Base-by-base conservation (phyloP, 1,139 yeast genomes). In the Arxiozyma heterogenica region DNA sequence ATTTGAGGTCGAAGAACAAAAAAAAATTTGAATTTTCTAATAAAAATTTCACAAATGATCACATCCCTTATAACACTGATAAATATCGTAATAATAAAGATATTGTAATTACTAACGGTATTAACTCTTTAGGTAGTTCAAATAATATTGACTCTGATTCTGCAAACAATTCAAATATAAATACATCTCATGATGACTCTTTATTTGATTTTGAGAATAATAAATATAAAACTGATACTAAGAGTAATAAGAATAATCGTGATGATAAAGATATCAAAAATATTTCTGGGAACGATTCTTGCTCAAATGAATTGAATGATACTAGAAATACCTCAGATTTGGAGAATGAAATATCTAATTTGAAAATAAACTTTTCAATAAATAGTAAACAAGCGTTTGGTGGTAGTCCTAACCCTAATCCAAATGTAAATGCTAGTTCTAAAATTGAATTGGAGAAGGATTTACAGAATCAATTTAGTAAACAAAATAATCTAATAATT, bases 1-100 rank as follows among this genome's bases (percentile, higher is more conserved):
- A 34, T 69, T 57, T 63, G 46, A 45, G 20, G 9, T 27, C 4
- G 11, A 25, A 17, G 23, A 7, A 25, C 3, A 17, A 17, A 43
- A 22, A 43, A n/a, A 43, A 25, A 8, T 25, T n/a, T n/a, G 12
- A 44, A 4, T n/a, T 25, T 44, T 4, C 41, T 23, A 45, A 45
- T 12, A 34, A 34, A 34, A 34, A 34, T 12, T 34, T 34, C n/a
- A 34, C 39, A 34, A 34, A 34, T 12, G 39, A 34, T 27, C 8
- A 27, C 8, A 27, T 27, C 11, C 2, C 8, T 27, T 4, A 27
- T 27, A 27, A 27, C 8, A 27, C 30, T 27, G 2, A 7, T 27
- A 5, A 27, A 27, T 4, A 5, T 27, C 11, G 2, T 4, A 27
- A 27, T 11, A 11, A 27, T 7, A 27, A 27, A 11, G 30, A 27